A percentile compares a stretch with the other conserved stretches of the same genome.
These are phyloP conservation scores for Yarrowia sp. DNA, from an alignment of 805 yeast genomes.

Conservation along the genomic window DNA sequence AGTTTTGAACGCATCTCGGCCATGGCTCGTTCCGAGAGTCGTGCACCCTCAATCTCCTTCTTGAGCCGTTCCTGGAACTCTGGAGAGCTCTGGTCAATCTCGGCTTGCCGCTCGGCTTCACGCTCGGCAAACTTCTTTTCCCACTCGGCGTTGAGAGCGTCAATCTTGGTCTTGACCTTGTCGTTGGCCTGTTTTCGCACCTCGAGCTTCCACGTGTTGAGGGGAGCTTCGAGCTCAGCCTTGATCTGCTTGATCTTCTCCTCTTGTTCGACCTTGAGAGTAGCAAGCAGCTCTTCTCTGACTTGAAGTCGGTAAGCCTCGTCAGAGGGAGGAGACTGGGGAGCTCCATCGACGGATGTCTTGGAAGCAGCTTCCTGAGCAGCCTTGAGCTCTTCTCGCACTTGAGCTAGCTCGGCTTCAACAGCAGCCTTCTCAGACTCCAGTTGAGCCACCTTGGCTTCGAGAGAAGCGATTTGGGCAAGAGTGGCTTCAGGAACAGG, in stretches of 20 bases:
- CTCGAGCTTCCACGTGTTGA: background rate
- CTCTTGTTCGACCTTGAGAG: conserved; percentile 41
- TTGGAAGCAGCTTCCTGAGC: conserved; percentile 27
- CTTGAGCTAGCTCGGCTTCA: conserved; percentile 17
- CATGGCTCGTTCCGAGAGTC: conserved; percentile 54
- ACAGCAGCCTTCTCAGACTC: conserved; percentile 28
- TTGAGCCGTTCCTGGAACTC: conserved; percentile 45
- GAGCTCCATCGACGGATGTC: background rate
- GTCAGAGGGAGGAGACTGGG: conserved; percentile 27
- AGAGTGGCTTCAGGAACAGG: conserved; percentile 14
- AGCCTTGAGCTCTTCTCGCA: conserved; percentile 30
- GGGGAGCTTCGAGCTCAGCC: conserved; percentile 7
- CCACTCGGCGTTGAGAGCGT: background rate
- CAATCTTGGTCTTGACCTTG: conserved; percentile 4
- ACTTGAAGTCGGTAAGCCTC: conserved; percentile 30
- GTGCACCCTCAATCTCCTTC: conserved; percentile 47
- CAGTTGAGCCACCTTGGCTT: conserved; percentile 21
- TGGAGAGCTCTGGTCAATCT: conserved; percentile 32
- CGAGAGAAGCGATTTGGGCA: conserved; percentile 2
- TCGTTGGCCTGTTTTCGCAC: conserved; percentile 19
- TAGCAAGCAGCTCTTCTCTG: conserved; percentile 32
- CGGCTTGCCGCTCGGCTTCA: background rate
- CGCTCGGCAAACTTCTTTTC: background rate
- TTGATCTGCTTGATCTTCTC: conserved; percentile 32
- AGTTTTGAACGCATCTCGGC: conserved; percentile 58